These are phyloP conservation scores for Aurantiochytrium sp. DNA, from an alignment of 108 stramenopile species.

Conservation along the genomic window DNA sequence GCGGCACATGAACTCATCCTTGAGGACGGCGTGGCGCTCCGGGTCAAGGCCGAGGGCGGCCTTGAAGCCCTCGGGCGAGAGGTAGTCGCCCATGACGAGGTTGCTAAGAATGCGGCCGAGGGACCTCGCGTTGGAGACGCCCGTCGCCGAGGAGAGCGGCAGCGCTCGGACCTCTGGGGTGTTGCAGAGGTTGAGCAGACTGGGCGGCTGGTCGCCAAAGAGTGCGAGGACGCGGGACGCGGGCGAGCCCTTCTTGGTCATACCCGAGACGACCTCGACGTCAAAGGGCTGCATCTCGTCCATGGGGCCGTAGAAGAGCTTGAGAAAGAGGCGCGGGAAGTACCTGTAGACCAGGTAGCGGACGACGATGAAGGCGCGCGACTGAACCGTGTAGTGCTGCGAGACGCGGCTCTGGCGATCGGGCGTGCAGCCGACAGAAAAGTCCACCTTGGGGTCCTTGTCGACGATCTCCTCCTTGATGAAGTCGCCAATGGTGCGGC, in stretches of 20 bases:
- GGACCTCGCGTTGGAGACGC: neutral
- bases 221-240: neutral
- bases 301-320: neutral
- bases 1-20: conserved; percentile 2
- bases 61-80: neutral
- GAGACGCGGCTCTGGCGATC: neutral
- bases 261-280: neutral
- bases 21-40: neutral
- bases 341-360: neutral
- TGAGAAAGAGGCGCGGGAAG: neutral
- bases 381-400: neutral
- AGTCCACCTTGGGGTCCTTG: neutral
- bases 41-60: neutral
- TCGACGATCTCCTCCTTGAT: neutral
- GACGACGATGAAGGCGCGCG: neutral
- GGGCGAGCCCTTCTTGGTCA: neutral
- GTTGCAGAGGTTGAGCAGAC: neutral
- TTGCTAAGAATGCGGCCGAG: neutral
- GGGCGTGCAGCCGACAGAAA: neutral
- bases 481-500: neutral
- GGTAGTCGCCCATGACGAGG: neutral
- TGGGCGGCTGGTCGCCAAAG: neutral
- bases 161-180: neutral
- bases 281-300: neutral
- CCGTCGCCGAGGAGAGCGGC: neutral